Evolutionary conservation across 345 rosid genomes (phyloP), one percentile per base, ranked within the genome.

Genomic region (Eucalyptus polyanthemos): DNA sequence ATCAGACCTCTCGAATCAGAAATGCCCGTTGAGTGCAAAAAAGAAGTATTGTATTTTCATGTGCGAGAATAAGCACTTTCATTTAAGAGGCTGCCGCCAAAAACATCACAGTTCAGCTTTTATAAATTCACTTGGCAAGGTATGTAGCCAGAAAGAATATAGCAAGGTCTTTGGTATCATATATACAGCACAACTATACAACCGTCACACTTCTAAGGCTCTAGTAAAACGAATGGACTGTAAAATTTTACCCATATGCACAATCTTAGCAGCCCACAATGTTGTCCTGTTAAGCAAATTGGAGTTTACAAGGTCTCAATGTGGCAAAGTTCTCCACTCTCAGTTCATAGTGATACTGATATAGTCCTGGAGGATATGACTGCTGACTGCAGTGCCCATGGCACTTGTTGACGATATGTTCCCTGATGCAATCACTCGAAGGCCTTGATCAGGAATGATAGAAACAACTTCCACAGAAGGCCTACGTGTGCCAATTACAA

Each of bases 401-500:
- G 95, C 89, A 89, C 92, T 95, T 80, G 93, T 95, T 90, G 97
- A 91, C 4, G 94, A 92, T 90, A 97, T 95, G 88, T 92, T 86
- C 69, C 97, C 98, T 58, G 94, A 93, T 88, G 98, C 99, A 93
- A 95, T 94, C 93, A 97, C 93, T 90, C 90, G 92, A 83, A 98
- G 90, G 87, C 99, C 98, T 88, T 88, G 87, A 89, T 92, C 92
- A 86, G 96, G 94, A 67, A 92, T 85, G 93, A 95, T 94, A 89
- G 96, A 97, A 85, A 97, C 88, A 86, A 97, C 93, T 91, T 98
- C 99, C 93, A 96, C 99, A 31, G 99, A 96, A 91, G 99, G 99
- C 91, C 91, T 95, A 92, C 95, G 97, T 37, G 99, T 97, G 89
- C 99, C 99, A 92, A 98, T 92, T 65, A 98, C 94, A 95, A 97